Evolutionary conservation across 176 grass and related monocot species (phyloP).

Genomic region (Zoysia japonica): DNA sequence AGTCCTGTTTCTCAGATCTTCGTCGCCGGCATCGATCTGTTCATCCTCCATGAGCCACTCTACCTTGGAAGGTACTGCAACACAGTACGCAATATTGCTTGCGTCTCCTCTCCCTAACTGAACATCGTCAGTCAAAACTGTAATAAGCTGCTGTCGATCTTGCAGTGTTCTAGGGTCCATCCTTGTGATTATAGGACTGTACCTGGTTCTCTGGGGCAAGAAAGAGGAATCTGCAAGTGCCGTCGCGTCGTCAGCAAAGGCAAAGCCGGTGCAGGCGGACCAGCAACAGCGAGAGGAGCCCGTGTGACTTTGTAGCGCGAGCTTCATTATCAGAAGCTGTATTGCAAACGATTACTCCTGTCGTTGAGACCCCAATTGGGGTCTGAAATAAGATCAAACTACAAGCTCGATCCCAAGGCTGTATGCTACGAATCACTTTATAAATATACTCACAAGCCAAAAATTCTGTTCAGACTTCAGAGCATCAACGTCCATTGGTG

Average conservation of each 20-base stretch:
- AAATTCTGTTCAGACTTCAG: neutral
- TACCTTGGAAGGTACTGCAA: slow-evolving; percentile 64
- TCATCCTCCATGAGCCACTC: slow-evolving; percentile 69
- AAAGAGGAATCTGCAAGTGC: slow-evolving; percentile 48
- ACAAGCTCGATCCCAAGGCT: neutral
- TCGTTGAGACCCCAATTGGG: too few relatives aligned
- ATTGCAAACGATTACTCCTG: neutral
- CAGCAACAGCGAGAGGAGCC: slow-evolving; percentile 26
- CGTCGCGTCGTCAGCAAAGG: neutral
- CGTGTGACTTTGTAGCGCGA: slow-evolving; percentile 12
- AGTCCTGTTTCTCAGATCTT: slow-evolving; percentile 85
- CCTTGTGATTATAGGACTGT: slow-evolving; percentile 71
- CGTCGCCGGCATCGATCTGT: slow-evolving; percentile 66
- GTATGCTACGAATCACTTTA: neutral
- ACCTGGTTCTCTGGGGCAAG: slow-evolving; percentile 91
- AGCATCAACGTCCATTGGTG: neutral
- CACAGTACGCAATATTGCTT: too few relatives aligned
- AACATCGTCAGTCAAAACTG: neutral
- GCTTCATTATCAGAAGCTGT: too few relatives aligned
- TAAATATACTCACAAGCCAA: neutral
- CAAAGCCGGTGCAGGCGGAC: slow-evolving; percentile 25
- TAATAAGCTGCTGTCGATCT: neutral
- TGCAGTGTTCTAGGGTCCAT: slow-evolving; percentile 73
- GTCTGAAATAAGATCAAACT: neutral
- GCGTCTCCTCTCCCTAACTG: neutral